Evolutionary conservation across 176 grass and related monocot species (phyloP), one percentile per base, ranked within the genome.

Genomic region (Ensete ventricosum): DNA sequence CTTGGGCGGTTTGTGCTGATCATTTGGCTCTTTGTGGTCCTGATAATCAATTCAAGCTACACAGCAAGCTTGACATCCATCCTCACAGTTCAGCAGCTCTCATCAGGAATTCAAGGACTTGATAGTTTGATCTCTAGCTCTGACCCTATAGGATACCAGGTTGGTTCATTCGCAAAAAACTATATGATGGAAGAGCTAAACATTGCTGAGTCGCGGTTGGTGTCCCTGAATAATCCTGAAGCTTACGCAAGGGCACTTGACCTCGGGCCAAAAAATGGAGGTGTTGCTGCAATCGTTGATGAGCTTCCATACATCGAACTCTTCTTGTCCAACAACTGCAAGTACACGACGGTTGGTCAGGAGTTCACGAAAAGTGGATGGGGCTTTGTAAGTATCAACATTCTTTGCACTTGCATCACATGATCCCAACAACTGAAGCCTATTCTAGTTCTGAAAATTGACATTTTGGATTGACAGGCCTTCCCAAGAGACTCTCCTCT

Each of bases 301-400:
- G 74, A 76, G 43, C 19, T 76, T 64, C 74, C 74, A 22, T 76
- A 76, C 48, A 9, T 76, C 9, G 58, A 76, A 25, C 58, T 76
- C 58, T 76, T 76, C 34, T 50, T 65, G 34, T 76, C 74, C 11
- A 62, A 4, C 48, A 63, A 76, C 59, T 76, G 74, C 57, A 62
- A 64, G 59, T 76, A 50, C 14, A 52, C 51, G 58, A 76, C 59
- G 3, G 74, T 76, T 9, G 74, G 74, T 9, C 74, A 76, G 59
- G 74, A 76, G 74, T 76, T 76, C 58, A 76, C 74, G 19, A 76
- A 76, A 64, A 76, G 59, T 25, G 74, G 74, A 64, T 76, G 74
- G 74, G 74, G 74, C 1, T 76, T 76, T 64, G 74, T 76, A 52
- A 64, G 74, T 76, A 22, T 2, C n/a, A 60, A 60, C 71, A 55